These are phyloP conservation scores for Boletus sp. DNA, from an alignment of 1,284 basidiomycete genomes.

Conservation along the genomic window DNA sequence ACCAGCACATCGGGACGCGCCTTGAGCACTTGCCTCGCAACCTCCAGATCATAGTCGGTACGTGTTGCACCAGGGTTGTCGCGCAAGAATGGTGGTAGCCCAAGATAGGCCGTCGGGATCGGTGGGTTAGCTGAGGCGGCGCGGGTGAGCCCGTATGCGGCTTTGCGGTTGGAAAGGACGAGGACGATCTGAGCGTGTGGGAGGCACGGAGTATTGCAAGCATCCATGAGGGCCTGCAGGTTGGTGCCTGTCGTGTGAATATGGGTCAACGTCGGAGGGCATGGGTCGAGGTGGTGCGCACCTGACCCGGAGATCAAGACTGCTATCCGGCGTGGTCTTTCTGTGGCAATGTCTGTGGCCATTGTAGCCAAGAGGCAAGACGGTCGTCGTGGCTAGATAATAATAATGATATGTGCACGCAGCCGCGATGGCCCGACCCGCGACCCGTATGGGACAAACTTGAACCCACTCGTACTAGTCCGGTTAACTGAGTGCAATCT, in stretches of 20 bases:
- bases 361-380: conserved; percentile 15
- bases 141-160: conserved; percentile 87
- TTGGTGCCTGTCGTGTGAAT: conserved; percentile 73
- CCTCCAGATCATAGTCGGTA: conserved; percentile 84
- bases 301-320: conserved; percentile 87
- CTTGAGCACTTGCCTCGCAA: conserved; percentile 73
- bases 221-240: conserved; percentile 95
- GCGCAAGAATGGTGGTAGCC: conserved; percentile 85
- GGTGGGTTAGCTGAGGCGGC: conserved; percentile 71
- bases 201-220: conserved; percentile 65
- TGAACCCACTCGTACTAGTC: no score
- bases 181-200: conserved; percentile 75
- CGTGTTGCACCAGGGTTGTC: conserved; percentile 74
- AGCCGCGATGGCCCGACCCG: conserved; percentile 7
- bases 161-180: conserved; percentile 93
- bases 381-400: conserved; percentile 16
- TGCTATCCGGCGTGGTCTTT: conserved; percentile 47
- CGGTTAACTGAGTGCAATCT: no score
- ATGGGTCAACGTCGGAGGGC: neutral
- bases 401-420: neutral
- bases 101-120: conserved; percentile 85
- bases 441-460: neutral
- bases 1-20: conserved; percentile 85
- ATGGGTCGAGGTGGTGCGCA: conserved; percentile 35
- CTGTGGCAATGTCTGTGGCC: conserved; percentile 5